Evolutionary conservation across 106 monocot species (phyloP).

Genomic region (Dendrobium officinale): DNA sequence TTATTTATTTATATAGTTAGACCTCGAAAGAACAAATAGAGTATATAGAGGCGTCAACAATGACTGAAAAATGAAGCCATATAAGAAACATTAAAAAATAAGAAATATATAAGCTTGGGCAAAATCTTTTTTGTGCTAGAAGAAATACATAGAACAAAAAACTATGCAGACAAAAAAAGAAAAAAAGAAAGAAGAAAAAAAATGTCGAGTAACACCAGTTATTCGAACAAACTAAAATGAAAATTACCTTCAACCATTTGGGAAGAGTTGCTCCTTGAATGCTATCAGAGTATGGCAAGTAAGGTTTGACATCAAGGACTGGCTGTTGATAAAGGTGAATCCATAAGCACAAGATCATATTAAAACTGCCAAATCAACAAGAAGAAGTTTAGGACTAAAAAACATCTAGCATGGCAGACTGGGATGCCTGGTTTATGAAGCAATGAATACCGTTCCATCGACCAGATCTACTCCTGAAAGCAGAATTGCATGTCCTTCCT

Average conservation of each 20-base stretch:
- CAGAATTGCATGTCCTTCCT: slow-evolving; percentile 56
- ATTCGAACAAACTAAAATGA: background rate
- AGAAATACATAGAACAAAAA: background rate
- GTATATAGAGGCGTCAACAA: no score
- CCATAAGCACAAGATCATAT: slow-evolving; percentile 22
- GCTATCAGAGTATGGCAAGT: slow-evolving; percentile 85
- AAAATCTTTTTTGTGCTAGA: background rate
- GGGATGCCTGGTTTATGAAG: background rate
- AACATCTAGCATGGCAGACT: background rate
- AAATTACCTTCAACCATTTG: slow-evolving; percentile 68
- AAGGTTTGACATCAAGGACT: slow-evolving; percentile 93
- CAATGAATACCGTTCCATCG: slow-evolving; percentile 76
- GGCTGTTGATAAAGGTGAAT: slow-evolving; percentile 63
- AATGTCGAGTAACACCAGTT: background rate
- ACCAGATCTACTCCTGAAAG: slow-evolving; percentile 97
- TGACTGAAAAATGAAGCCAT: no score
- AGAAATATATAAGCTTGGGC: background rate
- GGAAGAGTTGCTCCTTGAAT: slow-evolving; percentile 60
- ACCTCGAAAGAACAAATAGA: no score
- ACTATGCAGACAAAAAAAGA: background rate
- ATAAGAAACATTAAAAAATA: background rate
- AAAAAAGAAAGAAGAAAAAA: background rate
- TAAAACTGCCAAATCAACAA: slow-evolving; percentile 22
- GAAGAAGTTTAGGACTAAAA: slow-evolving; percentile 1
- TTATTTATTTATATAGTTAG: no score